Evolutionary conservation across 163 green algal species (phyloP), one percentile per base, ranked within the genome.

Genomic region (Smithsoniella earleae): DNA sequence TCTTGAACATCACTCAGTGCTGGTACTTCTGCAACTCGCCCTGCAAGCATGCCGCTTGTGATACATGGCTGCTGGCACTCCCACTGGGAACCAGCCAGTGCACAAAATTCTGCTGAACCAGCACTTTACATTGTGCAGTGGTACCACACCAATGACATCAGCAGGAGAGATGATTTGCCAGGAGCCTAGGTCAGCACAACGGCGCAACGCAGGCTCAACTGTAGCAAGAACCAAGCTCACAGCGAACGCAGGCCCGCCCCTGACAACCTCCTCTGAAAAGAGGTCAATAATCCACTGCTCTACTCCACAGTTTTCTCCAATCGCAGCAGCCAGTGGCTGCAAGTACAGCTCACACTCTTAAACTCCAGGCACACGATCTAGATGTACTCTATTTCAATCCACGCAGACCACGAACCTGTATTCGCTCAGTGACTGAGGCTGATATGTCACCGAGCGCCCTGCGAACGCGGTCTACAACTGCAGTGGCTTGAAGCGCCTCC

Each of bases 251-350:
- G 91, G 88, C 0, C 91, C 92, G 20, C 89, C 92, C 2, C 93
- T 82, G 20, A 98, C 86, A n/a, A 95, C 82, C 85, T 99, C 94
- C 80, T 99, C 94, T 0, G 92, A 86, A 80, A 99, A 99, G 18
- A 98, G 84, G 33, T 92, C 79, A 37, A 95, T 81, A 3, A 88
- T 84, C 80, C 86, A 95, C 44, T 76, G 72, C 34, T 94, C 85
- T 27, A 87, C 84, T 52, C 86, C 87, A 73, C 95, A 90, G 2
- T 84, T 82, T 16, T 77, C 44, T 64, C 93, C 93, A 25, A 93
- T 86, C 13, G 65, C 69, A 13, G 49, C 49, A 0, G 49, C 49
- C 25, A 64, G 31, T 18, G 49, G 49, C 49, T 64, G 49, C 49
- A 2, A 25, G 33, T 20, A 54, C 0, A 54, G 1, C 1, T 20